Base-by-base conservation (phyloP, 2,329 filamentous ascomycete genomes). In the Rhinocladiella similis region DNA sequence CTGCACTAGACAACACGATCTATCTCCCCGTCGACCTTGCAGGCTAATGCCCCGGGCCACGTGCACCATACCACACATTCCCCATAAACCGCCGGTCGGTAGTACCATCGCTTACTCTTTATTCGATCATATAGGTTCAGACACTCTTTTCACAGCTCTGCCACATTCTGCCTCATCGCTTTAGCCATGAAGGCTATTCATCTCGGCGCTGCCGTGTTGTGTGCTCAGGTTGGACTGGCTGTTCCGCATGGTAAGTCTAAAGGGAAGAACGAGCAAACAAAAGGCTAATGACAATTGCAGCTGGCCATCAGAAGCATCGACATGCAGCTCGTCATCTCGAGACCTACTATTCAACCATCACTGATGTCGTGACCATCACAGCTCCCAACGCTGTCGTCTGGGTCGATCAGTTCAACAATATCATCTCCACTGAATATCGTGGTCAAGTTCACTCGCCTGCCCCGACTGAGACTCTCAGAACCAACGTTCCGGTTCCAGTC, bases 331-430 rank as follows among this genome's bases (percentile, higher is more conserved):
- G 55, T 35, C 48, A 49, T n/a, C 39, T 45, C 4, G 18, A 41
- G 12, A 59, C 59, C 39, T 39, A 59, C 10, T 46, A 50, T 39
- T 47, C 50, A 20, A 58, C 56, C 6, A 51, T 61, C 36, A 60
- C 56, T 35, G 54, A 57, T 22, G 45, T 59, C 42, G 54, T 58
- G n/a, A 60, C 59, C 12, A 41, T 61, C 38, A 61, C 56, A n/a
- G 56, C 60, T 27, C 50, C 54, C 13, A 60, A 59, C 43, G 61
- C 79, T 19, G 68, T 85, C 25, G 78, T 88, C 65, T 87, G 82
- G 70, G 82, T 87, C 45, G 78, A 89, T 66, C 72, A 80, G 61
- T 68, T 79, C 55, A 83, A 83, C 53, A 74, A 78, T n/a, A 73
- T 77, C 2, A 62, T 84, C 58, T 76, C 73, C 39, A 61, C 67